phyloP scores from a whole-genome alignment of 2,329 filamentous ascomycete genomes.

The Neopestalotiopsis clavispora region DNA sequence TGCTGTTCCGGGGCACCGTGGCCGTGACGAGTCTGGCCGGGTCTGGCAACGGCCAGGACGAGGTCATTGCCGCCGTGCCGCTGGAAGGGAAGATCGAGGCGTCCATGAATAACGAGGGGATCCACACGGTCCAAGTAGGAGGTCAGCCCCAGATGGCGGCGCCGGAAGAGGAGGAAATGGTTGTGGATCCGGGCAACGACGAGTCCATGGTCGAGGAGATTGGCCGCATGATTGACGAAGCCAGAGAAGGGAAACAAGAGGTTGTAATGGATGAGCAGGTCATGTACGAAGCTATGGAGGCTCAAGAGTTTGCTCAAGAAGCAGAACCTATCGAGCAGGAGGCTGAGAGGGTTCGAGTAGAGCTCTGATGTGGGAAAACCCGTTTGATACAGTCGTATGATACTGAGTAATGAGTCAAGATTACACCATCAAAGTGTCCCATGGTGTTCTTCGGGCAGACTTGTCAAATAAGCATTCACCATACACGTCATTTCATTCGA shows the following conservation, averaged over 20 bases:
- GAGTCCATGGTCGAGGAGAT: conserved; percentile 58
- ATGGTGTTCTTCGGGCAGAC: no score
- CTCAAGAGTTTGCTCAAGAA: conserved; percentile 35
- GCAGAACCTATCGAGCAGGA: conserved; percentile 26
- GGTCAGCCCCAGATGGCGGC: conserved; percentile 35
- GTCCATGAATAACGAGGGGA: conserved; percentile 41
- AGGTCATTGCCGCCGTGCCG: conserved; percentile 25
- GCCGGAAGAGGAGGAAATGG: conserved; percentile 24
- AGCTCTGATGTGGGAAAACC: conserved; percentile 36
- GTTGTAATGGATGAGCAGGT: conserved; percentile 25
- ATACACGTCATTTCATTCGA: not conserved
- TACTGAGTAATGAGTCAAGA: not conserved
- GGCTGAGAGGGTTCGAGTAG: conserved; percentile 41
- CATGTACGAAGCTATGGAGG: conserved; percentile 43
- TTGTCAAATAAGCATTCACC: no score
- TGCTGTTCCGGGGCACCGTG: conserved; percentile 64
- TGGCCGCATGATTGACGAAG: conserved; percentile 54
- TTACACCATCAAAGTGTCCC: not conserved
- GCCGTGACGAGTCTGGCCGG: conserved; percentile 57
- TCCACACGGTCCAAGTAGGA: conserved; percentile 57
- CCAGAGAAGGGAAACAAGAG: conserved; percentile 40
- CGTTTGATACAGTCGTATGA: not conserved
- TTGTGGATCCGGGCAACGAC: conserved; percentile 23
- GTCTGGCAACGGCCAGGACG: conserved; percentile 40
- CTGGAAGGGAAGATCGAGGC: conserved; percentile 26